phyloP scores from a whole-genome alignment of 805 yeast species.

The Danielia reshetovae region DNA sequence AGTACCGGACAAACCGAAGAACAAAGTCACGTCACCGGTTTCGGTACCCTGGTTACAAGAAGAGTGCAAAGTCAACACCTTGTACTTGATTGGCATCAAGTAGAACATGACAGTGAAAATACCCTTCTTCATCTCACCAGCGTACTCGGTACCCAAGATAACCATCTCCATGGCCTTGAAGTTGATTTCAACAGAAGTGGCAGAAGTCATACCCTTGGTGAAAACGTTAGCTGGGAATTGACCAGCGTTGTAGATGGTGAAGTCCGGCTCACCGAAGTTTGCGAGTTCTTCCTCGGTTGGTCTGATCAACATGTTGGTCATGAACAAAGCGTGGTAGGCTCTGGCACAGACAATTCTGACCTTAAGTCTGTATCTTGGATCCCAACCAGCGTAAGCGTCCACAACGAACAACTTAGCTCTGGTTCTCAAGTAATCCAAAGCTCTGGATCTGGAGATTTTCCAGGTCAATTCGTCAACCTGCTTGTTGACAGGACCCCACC shows the following conservation, averaged over 20 bases:
- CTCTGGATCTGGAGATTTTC: constrained; percentile 94
- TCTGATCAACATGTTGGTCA: constrained; percentile 96
- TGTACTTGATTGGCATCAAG: constrained; percentile 92
- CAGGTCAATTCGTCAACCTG: constrained; percentile 92
- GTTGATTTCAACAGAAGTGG: constrained; percentile 93
- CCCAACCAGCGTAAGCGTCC: constrained; percentile 99
- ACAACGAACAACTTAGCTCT: constrained; percentile 91
- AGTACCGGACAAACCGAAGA: constrained; percentile 96
- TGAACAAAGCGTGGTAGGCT: constrained; percentile 96
- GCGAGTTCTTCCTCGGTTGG: constrained; percentile 88
- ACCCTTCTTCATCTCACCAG: constrained; percentile 99
- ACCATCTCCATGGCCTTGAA: constrained; percentile 99
- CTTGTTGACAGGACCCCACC: constrained; percentile 99
- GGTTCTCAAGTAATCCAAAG: constrained; percentile 93
- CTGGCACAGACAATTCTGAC: constrained; percentile 96
- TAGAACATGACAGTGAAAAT: constrained; percentile 98
- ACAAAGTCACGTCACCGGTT: constrained; percentile 84
- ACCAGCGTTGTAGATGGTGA: constrained; percentile 97
- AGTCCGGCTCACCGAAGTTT: constrained; percentile 94
- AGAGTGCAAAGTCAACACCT: constrained; percentile 90
- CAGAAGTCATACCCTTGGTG: constrained; percentile 96
- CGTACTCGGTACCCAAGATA: constrained; percentile 96
- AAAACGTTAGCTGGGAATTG: constrained; percentile 96
- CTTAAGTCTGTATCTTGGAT: constrained; percentile 93
- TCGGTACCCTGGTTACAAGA: constrained; percentile 87